A percentile compares a stretch with the other conserved stretches of the same genome.
Evolutionary conservation across 192 early-diverging fungal genomes (phyloP).

Genomic region (Coemansia sp.): DNA sequence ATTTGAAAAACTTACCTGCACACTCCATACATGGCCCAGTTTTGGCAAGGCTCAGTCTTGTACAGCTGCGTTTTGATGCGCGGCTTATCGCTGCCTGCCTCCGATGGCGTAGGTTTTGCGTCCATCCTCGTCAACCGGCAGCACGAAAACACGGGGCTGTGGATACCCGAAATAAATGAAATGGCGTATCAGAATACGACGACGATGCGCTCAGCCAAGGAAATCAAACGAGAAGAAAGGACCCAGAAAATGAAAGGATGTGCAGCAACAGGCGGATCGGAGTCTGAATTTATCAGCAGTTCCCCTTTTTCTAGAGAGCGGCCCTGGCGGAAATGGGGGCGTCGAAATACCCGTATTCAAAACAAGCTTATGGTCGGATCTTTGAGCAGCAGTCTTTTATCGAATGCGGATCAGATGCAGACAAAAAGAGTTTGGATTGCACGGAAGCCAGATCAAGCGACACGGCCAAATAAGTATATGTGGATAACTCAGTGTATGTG

Average conservation of each 20-base stretch:
- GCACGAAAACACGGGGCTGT: too few species aligned
- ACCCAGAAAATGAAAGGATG: constrained; percentile 6
- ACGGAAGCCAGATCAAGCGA: constrained; percentile 1
- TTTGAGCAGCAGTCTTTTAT: neutral
- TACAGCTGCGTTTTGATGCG: constrained; percentile 58
- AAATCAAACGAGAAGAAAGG: neutral
- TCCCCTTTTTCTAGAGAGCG: neutral
- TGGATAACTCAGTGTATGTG: constrained; percentile 10
- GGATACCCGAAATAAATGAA: too few species aligned
- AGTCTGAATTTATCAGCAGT: constrained; percentile 21
- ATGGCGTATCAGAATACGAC: too few species aligned
- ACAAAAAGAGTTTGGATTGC: neutral
- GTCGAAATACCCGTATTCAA: constrained; percentile 1
- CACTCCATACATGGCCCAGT: constrained; percentile 40
- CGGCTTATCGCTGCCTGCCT: constrained; percentile 25
- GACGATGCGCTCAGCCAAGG: neutral
- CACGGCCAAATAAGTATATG: constrained; percentile 9
- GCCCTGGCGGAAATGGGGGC: neutral
- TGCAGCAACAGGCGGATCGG: constrained; percentile 11
- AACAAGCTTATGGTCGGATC: constrained; percentile 5
- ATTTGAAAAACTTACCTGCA: constrained; percentile 62
- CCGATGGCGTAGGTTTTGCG: constrained; percentile 8
- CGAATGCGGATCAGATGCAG: neutral
- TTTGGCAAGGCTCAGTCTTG: constrained; percentile 76
- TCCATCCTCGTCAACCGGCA: neutral